phyloP scores from a whole-genome alignment of 2,329 filamentous ascomycete species.

The Penicillium psychrosexuale region DNA sequence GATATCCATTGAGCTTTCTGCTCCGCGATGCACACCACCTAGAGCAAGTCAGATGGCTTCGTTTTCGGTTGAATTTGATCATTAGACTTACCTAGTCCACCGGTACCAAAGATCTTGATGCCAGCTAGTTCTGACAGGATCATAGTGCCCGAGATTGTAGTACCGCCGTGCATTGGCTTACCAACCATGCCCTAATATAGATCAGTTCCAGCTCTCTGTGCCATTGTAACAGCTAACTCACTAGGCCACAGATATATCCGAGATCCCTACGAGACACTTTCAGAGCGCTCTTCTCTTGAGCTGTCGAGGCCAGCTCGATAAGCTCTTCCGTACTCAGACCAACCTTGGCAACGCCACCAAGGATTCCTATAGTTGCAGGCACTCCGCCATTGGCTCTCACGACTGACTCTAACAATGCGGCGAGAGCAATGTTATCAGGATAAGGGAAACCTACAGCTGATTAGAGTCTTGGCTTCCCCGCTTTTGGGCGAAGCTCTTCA shows the following conservation, averaged over 20 bases:
- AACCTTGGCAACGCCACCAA: slow-evolving; percentile 78
- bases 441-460: slow-evolving; percentile 60
- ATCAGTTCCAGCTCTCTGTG: slow-evolving; percentile 1
- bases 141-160: slow-evolving; percentile 92
- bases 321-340: slow-evolving; percentile 73
- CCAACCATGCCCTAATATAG: slow-evolving; percentile 58
- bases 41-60: slow-evolving; percentile 14
- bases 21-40: slow-evolving; percentile 86
- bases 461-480: slow-evolving; percentile 12
- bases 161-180: slow-evolving; percentile 75
- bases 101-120: slow-evolving; percentile 90
- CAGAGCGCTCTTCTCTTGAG: slow-evolving; percentile 64
- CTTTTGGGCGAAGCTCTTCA: background rate
- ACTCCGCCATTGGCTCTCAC: slow-evolving; percentile 78
- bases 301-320: slow-evolving; percentile 62
- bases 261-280: slow-evolving; percentile 89
- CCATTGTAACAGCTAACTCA: slow-evolving; percentile 40
- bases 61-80: too few species aligned
- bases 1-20: slow-evolving; percentile 82
- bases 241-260: slow-evolving; percentile 73
- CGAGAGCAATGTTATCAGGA: slow-evolving; percentile 70
- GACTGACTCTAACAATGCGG: slow-evolving; percentile 74
- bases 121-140: slow-evolving; percentile 80
- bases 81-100: slow-evolving; percentile 63
- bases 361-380: slow-evolving; percentile 85